These are phyloP conservation scores for Coriolopsis trogii DNA, from an alignment of 1,284 basidiomycete genomes.

Conservation along the genomic window DNA sequence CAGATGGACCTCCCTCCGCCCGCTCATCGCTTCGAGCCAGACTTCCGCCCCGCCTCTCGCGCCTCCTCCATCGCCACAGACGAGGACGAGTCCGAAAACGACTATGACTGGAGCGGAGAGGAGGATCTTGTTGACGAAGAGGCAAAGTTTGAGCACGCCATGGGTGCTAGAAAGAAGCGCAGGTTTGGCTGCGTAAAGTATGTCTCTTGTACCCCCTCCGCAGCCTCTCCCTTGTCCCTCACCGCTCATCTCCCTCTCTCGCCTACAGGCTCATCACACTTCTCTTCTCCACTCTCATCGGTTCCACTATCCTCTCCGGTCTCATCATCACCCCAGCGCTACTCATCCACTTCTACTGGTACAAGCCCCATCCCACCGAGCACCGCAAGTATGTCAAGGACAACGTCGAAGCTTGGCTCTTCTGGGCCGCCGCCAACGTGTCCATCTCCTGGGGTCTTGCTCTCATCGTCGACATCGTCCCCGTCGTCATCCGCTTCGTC, in stretches of 20 bases:
- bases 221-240: neutral
- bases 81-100: conserved; percentile 54
- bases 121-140: conserved; percentile 73
- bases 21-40: conserved; percentile 31
- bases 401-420: conserved; percentile 76
- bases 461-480: conserved; percentile 67
- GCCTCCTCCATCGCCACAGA: conserved; percentile 56
- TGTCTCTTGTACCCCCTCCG: conserved; percentile 19
- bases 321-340: conserved; percentile 62
- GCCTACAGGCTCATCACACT: conserved; percentile 54
- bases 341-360: conserved; percentile 70
- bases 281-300: conserved; percentile 72
- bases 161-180: conserved; percentile 51
- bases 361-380: conserved; percentile 55
- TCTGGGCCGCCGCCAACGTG: conserved; percentile 77
- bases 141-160: conserved; percentile 60
- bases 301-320: conserved; percentile 65
- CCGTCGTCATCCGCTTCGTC: conserved; percentile 51
- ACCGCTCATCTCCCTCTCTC: conserved; percentile 1
- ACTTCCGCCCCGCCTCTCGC: conserved; percentile 34
- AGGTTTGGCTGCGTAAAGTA: conserved; percentile 61
- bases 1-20: conserved; percentile 34
- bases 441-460: conserved; percentile 77
- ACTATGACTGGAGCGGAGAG: conserved; percentile 75
- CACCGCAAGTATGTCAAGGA: conserved; percentile 61